Evolutionary conservation across 2,329 filamentous ascomycete genomes (phyloP), one percentile per base, ranked within the genome.

Genomic region (Paecilomyces dactylethromorphus): DNA sequence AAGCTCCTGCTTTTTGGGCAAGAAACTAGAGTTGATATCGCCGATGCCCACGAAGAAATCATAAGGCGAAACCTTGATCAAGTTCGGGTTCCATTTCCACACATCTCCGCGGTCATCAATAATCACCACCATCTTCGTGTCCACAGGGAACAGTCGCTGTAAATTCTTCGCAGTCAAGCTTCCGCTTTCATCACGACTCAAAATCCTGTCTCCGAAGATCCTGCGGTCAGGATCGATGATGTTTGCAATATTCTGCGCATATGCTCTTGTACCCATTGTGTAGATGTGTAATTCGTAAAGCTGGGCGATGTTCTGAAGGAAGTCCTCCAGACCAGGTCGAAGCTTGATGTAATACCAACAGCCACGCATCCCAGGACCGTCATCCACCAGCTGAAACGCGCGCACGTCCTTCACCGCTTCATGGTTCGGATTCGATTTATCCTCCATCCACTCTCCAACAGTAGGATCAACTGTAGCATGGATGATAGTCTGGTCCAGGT

Each of bases 281-380:
- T 99, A 99, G 63, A 99, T 93, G 73, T 99, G 94, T 69, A 97
- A 81, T 77, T 99, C 94, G 76, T 94, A 99, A 68, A 94, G 79
- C 68, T 87, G 83, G 0, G 91, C 85, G 54, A 97, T 83, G 56
- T 85, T 84, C 59, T 89, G 81, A 54, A 99, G 81, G 69, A 99
- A 99, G 50, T 88, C 84, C 62, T 86, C 81, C 55, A 97, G 78
- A 2, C 92, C 92, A 0, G 94, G 94, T 35, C 94, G 90, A 78
- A 96, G 86, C 79, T 99, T 99, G 79, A 99, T 96, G 75, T 97
- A 99, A 76, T 99, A 99, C 84, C 89, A 96, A 71, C 89, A 93
- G n/a, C 87, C 87, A 54, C 84, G 78, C 62, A 88, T 88, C 24
- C 87, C 84, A 1, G 88, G 88, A 0, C 87, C 89, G 66, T 97